Percentiles rank a stretch among this genome's conserved stretches.
Conservation (phyloP, 164 flowering plant species). For the Saururus chinensis region DNA sequence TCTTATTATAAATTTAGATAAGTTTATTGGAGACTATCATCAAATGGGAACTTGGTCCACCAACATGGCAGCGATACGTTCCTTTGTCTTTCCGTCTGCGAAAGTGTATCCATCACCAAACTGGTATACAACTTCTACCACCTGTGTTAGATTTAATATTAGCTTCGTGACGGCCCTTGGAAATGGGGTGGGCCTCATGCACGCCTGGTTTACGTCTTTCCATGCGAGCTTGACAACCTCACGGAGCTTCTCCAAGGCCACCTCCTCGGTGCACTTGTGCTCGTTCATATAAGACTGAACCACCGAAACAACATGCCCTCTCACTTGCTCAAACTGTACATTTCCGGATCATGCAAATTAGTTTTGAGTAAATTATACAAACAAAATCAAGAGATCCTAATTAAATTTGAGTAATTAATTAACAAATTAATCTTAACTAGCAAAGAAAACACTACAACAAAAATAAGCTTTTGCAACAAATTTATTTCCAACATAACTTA, state of each 20-base stretch:
- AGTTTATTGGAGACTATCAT: too few relatives aligned
- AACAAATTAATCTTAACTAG: background rate
- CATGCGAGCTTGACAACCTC: background rate
- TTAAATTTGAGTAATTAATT: background rate
- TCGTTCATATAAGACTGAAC: background rate
- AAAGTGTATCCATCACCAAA: background rate
- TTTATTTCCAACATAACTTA: too few relatives aligned
- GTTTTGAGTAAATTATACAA: too few relatives aligned
- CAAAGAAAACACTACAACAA: too few relatives aligned
- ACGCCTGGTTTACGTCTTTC: background rate
- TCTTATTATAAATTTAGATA: too few relatives aligned
- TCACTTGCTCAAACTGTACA: background rate
- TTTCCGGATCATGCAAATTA: background rate
- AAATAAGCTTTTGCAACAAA: too few relatives aligned
- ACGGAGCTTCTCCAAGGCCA: background rate
- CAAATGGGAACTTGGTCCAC: slow-evolving; percentile 28
- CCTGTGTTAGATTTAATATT: background rate
- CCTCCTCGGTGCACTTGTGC: background rate
- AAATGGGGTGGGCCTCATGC: background rate
- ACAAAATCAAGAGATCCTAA: too few relatives aligned
- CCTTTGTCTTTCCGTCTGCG: background rate
- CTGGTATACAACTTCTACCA: background rate
- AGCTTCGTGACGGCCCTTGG: background rate
- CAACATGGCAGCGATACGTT: background rate
- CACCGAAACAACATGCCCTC: background rate